A percentile compares a stretch with the other conserved stretches of the same genome.
Conservation (phyloP, 2,329 filamentous ascomycete species). For the Curvularia lunata region DNA sequence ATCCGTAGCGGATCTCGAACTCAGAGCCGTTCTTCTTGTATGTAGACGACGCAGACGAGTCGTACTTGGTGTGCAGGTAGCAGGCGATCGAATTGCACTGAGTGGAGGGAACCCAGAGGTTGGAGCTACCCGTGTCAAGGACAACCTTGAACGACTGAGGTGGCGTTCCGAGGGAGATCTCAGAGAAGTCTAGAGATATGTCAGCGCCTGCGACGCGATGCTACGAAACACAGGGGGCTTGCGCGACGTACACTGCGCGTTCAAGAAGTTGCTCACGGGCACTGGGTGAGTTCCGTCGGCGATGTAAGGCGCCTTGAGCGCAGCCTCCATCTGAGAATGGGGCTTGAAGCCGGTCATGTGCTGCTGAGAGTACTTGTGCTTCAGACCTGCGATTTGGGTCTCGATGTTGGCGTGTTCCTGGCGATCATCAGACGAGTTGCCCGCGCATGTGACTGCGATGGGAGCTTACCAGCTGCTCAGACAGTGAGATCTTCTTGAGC, state of each 20-base stretch:
- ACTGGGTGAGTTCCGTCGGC: constrained; percentile 76
- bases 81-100: constrained; percentile 95
- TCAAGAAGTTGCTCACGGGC: constrained; percentile 95
- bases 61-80: constrained; percentile 97
- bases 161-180: constrained; percentile 90
- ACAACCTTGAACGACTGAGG: constrained; percentile 98
- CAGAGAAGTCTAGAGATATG: constrained; percentile 77
- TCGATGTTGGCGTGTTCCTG: constrained; percentile 81
- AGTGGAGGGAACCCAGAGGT: constrained; percentile 94
- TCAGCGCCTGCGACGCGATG: constrained; percentile 24
- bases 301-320: constrained; percentile 78
- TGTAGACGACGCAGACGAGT: constrained; percentile 84
- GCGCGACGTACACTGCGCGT: constrained; percentile 86
- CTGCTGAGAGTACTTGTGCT: constrained; percentile 77
- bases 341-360: constrained; percentile 80
- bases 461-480: constrained; percentile 83
- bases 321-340: constrained; percentile 70
- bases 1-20: constrained; percentile 95
- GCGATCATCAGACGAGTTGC: constrained; percentile 12
- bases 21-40: constrained; percentile 93
- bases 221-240: neutral
- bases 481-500: constrained; percentile 93
- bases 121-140: constrained; percentile 97
- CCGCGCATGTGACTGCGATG: constrained; percentile 15
- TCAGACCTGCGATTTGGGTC: constrained; percentile 78